Evolutionary conservation across 2,329 filamentous ascomycete species (phyloP).

Genomic region (Ceratocystis destructans): DNA sequence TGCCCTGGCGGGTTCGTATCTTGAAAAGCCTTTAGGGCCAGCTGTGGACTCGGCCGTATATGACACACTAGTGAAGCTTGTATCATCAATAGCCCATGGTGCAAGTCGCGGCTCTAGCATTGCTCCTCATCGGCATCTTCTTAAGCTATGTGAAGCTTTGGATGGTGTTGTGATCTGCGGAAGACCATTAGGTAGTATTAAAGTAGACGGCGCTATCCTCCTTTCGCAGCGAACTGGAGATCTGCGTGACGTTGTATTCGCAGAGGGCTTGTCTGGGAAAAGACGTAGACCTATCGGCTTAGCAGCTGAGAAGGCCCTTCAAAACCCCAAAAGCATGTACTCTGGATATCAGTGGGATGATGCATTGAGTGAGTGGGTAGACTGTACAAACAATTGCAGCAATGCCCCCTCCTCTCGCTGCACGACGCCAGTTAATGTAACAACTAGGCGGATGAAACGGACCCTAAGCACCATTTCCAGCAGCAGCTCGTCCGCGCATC

Average conservation of each 20-base stretch:
- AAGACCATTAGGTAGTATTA: constrained; percentile 29
- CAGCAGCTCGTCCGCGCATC: neutral
- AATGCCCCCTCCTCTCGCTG: neutral
- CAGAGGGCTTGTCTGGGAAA: constrained; percentile 31
- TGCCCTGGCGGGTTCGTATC: neutral
- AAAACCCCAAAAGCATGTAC: constrained; percentile 22
- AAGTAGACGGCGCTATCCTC: constrained; percentile 36
- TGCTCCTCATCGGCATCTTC: constrained; percentile 28
- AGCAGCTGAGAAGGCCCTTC: neutral
- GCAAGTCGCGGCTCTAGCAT: constrained; percentile 32
- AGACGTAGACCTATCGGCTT: neutral
- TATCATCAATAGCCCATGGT: constrained; percentile 35
- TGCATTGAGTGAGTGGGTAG: constrained; percentile 31
- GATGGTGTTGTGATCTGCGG: constrained; percentile 26
- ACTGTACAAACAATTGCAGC: neutral
- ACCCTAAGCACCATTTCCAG: constrained; percentile 2
- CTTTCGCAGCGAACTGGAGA: constrained; percentile 40
- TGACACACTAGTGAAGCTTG: constrained; percentile 28
- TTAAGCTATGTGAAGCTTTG: constrained; percentile 31
- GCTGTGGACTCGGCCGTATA: constrained; percentile 20
- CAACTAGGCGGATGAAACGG: neutral
- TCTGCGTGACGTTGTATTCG: constrained; percentile 40
- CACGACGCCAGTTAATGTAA: neutral
- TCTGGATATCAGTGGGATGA: constrained; percentile 31
- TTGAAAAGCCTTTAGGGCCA: neutral